Base-by-base conservation (phyloP, 2,329 filamentous ascomycete genomes). In the Botryosphaeria agaves region DNA sequence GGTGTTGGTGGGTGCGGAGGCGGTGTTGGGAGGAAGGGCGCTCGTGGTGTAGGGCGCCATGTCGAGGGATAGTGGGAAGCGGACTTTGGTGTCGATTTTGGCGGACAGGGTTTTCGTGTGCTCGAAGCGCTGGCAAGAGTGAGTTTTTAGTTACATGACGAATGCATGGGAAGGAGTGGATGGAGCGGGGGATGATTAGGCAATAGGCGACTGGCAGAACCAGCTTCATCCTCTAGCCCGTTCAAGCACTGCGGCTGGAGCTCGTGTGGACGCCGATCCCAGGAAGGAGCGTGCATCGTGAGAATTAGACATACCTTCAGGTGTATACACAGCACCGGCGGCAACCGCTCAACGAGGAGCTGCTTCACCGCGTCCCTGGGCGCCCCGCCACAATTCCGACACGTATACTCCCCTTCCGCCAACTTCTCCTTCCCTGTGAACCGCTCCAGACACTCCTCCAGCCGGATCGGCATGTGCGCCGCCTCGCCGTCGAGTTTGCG, bases 311-410 rank as follows among this genome's bases (percentile, higher is more conserved):
- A 35, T 52, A 84, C 82, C 69, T 95, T 95, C 23, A 95, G 66
- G 46, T 95, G 87, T 47, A 95, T 81, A 18, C 83, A 84, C 15
- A 95, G 58, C 5, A 93, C 84, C 23, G 89, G 87, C 0, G 87
- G 87, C 19, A 95, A 56, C 36, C 76, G 72, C 49, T 83, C 83
- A 38, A 95, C 80, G 40, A 73, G 80, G 32, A 91, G 69, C 44
- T 89, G 78, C 49, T 92, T 82, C 32, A 74, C 76, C 2, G 84
- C 84, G 45, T 83, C 77, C 47, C 85, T 78, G 3, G 59, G 57
- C 17, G 69, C 74, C 23, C 68, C 72, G 35, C 72, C 70, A 54
- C 87, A 95, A 38, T 71, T 80, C 41, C 76, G 69, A 54, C 87
- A 95, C 24, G 76, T 78, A 49, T 94, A 94, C 41, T 85, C 81